Base-by-base conservation (phyloP, 257 asterid genomes). In the Parsonsia alboflavescens region DNA sequence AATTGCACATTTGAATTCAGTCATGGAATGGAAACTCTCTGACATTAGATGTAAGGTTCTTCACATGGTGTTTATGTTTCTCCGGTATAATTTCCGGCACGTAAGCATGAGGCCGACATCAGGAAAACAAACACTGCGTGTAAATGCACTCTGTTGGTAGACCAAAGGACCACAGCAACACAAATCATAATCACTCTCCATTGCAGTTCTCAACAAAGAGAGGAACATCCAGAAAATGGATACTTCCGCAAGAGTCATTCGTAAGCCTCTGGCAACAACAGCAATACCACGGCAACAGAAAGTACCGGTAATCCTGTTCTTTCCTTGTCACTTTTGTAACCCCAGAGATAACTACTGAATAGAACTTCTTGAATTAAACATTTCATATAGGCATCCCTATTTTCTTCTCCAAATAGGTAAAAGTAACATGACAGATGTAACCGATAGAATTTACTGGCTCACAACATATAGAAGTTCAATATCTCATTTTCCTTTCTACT, bases 201-300 rank as follows among this genome's bases (percentile, higher is more conserved):
- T 88, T 57, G 97, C 98, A 12, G 89, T 80, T 59, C 77, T 82
- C 77, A 83, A 83, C 86, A 93, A 86, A 81, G 91, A 82, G 11
- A 82, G 82, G 30, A 80, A 84, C 81, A 75, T 84, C 64, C 84
- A 83, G 73, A 85, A 78, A 79, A 70, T 67, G 80, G 90, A 88
- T 79, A 87, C 88, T 88, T 88, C 79, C n/a, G n/a, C n/a, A n/a
- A 96, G 98, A 48, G 96, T 93, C 63, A 86, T 91, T 69, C 90
- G 90, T 67, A 93, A 96, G 48, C 96, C 96, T 45, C 82, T 74
- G 61, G 81, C 70, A 50, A 70, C 76, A 76, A 62, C 64, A 46
- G 59, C 86, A 44, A 45, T 15, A 68, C 41, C 39, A 66, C 80
- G 72, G 70, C 85, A 61, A 50, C 80, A 1, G 84, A 71, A 81